Base-by-base conservation (phyloP, 2,329 filamentous ascomycete genomes). In the Exophiala alcalophila region DNA sequence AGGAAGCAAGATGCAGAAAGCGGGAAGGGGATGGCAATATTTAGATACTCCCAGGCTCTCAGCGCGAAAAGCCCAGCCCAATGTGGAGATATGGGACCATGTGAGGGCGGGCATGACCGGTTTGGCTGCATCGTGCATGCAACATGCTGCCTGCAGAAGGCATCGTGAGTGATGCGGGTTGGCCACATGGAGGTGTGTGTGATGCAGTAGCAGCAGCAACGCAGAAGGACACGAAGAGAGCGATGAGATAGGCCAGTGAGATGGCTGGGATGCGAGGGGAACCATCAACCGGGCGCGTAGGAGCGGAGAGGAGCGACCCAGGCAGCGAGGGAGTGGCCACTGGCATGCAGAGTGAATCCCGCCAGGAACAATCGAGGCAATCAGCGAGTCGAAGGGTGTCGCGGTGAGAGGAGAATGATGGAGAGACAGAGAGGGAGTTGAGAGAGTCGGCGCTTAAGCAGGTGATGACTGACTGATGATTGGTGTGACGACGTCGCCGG, bases 11-110 rank as follows among this genome's bases (percentile, higher is more conserved):
- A 28, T 33, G 30, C 33, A 37, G 37, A 30, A n/a, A 27, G 26
- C 38, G 34, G 38, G 39, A 36, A 28, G 47, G 49, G 53, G 46
- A 53, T 49, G 46, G 43, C 45, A 51, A 54, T 55, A 55, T 55
- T 53, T 55, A 54, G 52, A 46, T 50, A 47, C 44, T 36, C 19
- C 47, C n/a, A n/a, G n/a, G n/a, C n/a, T n/a, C n/a, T n/a, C n/a
- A n/a, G n/a, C n/a, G n/a, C n/a, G n/a, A n/a, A n/a, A n/a, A n/a
- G n/a, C n/a, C n/a, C n/a, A n/a, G n/a, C n/a, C n/a, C 47, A 42
- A 25, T 25, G 33, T 40, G 30, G 26, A 14, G 15, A 32, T n/a
- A 40, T 32, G 31, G 36, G 15, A 27, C 27, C 21, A 32, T 27
- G n/a, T n/a, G 39, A 47, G 46, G 37, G 16, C 34, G 12, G 12